Base-by-base conservation (phyloP, 108 stramenopile species). In the Fragilariopsis cylindrus region DNA sequence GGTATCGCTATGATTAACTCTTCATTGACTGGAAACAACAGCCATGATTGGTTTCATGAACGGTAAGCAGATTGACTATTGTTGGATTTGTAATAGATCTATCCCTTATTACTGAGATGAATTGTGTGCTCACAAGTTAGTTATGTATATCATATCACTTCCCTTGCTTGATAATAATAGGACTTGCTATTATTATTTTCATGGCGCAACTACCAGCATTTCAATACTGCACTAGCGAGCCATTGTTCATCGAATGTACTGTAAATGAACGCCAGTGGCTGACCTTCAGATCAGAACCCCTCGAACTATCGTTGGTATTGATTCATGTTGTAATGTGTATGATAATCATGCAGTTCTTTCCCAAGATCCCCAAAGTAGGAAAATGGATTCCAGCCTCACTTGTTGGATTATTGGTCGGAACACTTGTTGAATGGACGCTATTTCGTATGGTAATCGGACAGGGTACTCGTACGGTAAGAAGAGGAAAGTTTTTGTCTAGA, bases 171-270 rank as follows among this genome's bases (percentile, higher is more conserved):
- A 30, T 30, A 30, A 30, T 30, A 30, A 30, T n/a, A 63, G 87
- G 82, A 7, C 60, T 85, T 41, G 84, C 81, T 6, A 83, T 88
- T 52, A 82, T 88, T 60, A 84, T 88, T 48, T 83, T 85, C 69
- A 76, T 81, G 73, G 84, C 84, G 18, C 84, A 87, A 58, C 55
- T 82, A 6, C 84, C 83, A 12, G 83, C 83, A 52, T 84, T 85
- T 58, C 74, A 76, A 63, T 74, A 76, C 57, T 82, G 78, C 48
- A 53, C 69, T 45, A 78, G 54, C 12, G 77, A 84, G 49, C 70
- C 73, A 4, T 73, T 83, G 58, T 84, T 86, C 65, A 75, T 84
- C 52, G 81, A 86, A 6, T 86, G 85, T 57, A 72, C 77, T 16
- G 40, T 81, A 39, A 77, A 81, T 41, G 57, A 86, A 45, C 72